phyloP scores from a whole-genome alignment of 495 filamentous ascomycete genomes.

The Hypoxylon intermedium region DNA sequence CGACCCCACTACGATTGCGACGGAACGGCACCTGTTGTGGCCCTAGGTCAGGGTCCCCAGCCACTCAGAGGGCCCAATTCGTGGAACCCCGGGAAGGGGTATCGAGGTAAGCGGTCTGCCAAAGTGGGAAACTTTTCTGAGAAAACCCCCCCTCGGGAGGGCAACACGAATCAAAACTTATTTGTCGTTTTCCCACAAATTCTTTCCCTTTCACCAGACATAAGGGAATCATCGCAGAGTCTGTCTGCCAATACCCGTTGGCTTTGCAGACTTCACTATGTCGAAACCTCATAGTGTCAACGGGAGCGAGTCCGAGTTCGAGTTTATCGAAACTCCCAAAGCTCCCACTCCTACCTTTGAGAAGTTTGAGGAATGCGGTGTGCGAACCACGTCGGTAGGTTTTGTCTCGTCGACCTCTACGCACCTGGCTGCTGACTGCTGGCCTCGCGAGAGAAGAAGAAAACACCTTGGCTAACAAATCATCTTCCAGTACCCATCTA shows the following conservation, averaged over 20 bases:
- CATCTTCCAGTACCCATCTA: slow-evolving; percentile 68
- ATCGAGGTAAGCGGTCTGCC: slow-evolving; percentile 34
- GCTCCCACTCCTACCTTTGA: slow-evolving; percentile 62
- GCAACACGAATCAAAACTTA: slow-evolving; percentile 23
- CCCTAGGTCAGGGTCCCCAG: slow-evolving; percentile 21
- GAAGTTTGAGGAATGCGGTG: slow-evolving; percentile 72
- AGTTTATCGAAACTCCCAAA: slow-evolving; percentile 80
- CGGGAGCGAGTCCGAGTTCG: slow-evolving; percentile 65
- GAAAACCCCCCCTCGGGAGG: too few relatives aligned
- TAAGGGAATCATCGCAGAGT: slow-evolving; percentile 24
- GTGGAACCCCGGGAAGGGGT: slow-evolving; percentile 20
- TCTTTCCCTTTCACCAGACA: slow-evolving; percentile 14
- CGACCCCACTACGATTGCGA: slow-evolving; percentile 31
- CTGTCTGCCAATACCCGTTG: slow-evolving; percentile 28
- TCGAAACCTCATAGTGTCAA: slow-evolving; percentile 56
- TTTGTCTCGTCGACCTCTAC: background rate
- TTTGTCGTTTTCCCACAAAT: slow-evolving; percentile 31
- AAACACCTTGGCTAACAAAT: slow-evolving; percentile 7
- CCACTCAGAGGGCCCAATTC: slow-evolving; percentile 35
- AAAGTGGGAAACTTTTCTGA: slow-evolving; percentile 22
- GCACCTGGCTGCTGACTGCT: background rate
- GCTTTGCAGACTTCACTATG: slow-evolving; percentile 47
- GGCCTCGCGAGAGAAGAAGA: background rate
- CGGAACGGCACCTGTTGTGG: slow-evolving; percentile 28
- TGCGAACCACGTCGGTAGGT: slow-evolving; percentile 74